Base-by-base conservation (phyloP, 164 flowering plant species). In the Stephania yunnanensis region DNA sequence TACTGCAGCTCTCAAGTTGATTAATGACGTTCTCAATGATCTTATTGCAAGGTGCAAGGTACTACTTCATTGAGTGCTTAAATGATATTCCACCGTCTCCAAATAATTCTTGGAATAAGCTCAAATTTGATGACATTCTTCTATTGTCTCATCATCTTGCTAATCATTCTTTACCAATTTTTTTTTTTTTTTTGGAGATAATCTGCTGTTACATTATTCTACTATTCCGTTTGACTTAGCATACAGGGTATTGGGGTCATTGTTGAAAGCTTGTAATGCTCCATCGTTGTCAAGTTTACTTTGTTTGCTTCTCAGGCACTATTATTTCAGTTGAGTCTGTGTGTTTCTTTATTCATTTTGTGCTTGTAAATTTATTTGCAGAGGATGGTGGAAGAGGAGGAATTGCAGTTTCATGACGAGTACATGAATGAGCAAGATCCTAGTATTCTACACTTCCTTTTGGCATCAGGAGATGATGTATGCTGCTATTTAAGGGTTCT, bases 391-490 rank as follows among this genome's bases (percentile, higher is more conserved):
- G 98, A 93, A n/a, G 86, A 91, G 79, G 99, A 95, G 79, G 97
- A 93, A 76, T 75, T 90, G 65, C 91, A 93, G 81, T 95, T 95
- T 84, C 85, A 89, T 63, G 97, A 95, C 82, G 97, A 95, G 69
- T 95, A 95, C 84, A 86, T 95, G 87, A 95, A 95, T 78, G 99
- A 95, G 76, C 86, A 87, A 77, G 99, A 95, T 84, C 99, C 99
- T 70, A 93, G 99, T 78, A 95, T 95, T 84, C 96, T 95, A 46
- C 99, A 91, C 85, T 95, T 95, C 75, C 92, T 93, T 69, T 83
- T 95, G 88, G 99, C 99, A 71, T 92, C 99, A 69, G 99, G 98
- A 71, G 99, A 95, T 83, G 97, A 95, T 84, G 98, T 95, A 90
- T 77, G 84, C 7, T 45, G 22, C 61, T 75, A 25, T 19, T 30